phyloP scores from a whole-genome alignment of 2,329 filamentous ascomycete species.

The Botrytis galanthina region DNA sequence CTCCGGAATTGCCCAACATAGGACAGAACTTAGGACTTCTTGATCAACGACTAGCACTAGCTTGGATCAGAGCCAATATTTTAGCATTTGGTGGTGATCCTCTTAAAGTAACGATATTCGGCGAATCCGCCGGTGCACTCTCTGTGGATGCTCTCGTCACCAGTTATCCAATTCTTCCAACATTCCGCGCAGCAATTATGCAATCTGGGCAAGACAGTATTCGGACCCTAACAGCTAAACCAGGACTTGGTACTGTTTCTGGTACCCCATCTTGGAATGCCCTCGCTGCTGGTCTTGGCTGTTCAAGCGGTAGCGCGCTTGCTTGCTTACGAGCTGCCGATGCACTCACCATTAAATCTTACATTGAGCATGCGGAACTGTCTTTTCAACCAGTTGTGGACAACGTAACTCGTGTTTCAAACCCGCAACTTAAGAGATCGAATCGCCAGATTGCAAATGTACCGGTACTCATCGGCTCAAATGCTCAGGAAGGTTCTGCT shows the following conservation, averaged over 20 bases:
- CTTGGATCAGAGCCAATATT: constrained; percentile 79
- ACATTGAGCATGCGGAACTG: background rate
- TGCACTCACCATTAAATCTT: constrained; percentile 7
- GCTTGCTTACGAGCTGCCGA: constrained; percentile 13
- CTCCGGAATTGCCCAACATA: constrained; percentile 1
- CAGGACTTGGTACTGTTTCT: background rate
- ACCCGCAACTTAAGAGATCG: background rate
- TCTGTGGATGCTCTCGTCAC: constrained; percentile 77
- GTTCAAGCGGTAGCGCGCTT: background rate
- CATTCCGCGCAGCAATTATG: constrained; percentile 80
- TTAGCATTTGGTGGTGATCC: constrained; percentile 67
- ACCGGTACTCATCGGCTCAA: constrained; percentile 13
- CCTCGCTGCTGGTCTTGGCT: background rate
- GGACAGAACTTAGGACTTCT: constrained; percentile 63
- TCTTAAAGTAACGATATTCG: constrained; percentile 45
- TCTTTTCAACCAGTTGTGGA: constrained; percentile 1
- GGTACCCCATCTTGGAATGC: constrained; percentile 2
- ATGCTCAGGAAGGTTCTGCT: constrained; percentile 11
- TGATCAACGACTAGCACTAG: constrained; percentile 68
- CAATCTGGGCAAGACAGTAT: constrained; percentile 53
- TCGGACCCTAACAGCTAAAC: background rate
- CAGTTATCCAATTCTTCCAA: constrained; percentile 65
- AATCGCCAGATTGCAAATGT: constrained; percentile 12
- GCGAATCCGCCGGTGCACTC: constrained; percentile 59
- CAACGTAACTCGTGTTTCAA: constrained; percentile 1